These are phyloP conservation scores for Pythium volutum DNA, from an alignment of 352 stramenopile species.

Conservation along the genomic window DNA sequence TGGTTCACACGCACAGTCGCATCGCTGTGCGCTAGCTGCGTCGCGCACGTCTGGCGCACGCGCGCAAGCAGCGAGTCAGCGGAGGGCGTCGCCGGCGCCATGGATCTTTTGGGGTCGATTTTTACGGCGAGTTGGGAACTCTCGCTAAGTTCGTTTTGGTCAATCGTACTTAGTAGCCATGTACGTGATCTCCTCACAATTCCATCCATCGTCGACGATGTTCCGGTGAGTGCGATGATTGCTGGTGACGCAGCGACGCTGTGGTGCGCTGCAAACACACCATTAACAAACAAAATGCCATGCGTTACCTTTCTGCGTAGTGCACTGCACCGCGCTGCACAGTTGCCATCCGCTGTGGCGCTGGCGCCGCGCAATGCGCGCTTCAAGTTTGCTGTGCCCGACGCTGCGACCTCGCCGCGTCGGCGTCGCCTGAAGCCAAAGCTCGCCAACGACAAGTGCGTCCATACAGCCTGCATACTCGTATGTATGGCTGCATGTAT, in stretches of 20 bases:
- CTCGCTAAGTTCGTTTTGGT: background rate
- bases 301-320: background rate
- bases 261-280: background rate
- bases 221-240: conserved; percentile 6
- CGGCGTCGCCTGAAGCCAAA: conserved; percentile 20
- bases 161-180: conserved; percentile 3
- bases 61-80: conserved; percentile 32
- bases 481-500: background rate
- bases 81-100: conserved; percentile 28
- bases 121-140: background rate
- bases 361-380: conserved; percentile 1
- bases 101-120: background rate
- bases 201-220: background rate
- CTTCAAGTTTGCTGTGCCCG: conserved; percentile 20
- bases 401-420: background rate
- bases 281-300: background rate
- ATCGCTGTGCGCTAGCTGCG: conserved; percentile 40
- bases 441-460: conserved; percentile 23
- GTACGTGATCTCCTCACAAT: background rate
- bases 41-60: conserved; percentile 53
- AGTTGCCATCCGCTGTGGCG: background rate
- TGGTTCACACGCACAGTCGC: conserved; percentile 48
- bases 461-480: background rate
- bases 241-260: background rate
- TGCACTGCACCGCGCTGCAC: background rate